Base-by-base conservation (phyloP, 306 rosid species). In the Lathyrus sativus region DNA sequence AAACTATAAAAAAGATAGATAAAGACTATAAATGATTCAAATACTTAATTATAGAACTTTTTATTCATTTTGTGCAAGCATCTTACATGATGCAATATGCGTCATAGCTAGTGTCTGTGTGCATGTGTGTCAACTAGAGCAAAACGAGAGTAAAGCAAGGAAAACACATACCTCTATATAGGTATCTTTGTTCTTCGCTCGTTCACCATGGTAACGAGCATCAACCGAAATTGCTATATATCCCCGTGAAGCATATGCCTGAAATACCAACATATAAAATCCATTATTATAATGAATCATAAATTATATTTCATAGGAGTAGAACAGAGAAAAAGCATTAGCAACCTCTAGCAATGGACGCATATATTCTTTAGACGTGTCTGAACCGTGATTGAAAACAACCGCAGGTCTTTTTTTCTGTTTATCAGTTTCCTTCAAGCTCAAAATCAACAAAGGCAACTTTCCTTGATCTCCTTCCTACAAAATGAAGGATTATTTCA, bases 191-290 rank as follows among this genome's bases (percentile, higher is more conserved):
- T 54, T 71, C 53, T 44, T 85, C 75, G 99, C 97, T 73, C 97
- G 95, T 88, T 93, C 95, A 58, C 99, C 99, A 26, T 93, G 99
- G 85, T 88, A 90, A 41, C 97, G 95, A 57, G 99, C 88, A 85
- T 93, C 97, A 65, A 90, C 62, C 4, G 96, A 81, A 59, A 93
- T 56, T 31, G 97, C 82, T 68, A 88, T 61, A 68, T 86, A 93
- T 66, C 96, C 97, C 70, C 96, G 84, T 11, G 97, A 93, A 83
- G 99, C 99, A 76, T 86, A 93, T 11, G 89, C 89, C 99, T 93
- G 74, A 77, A 73, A 72, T 41, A 71, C 42, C 44, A 22, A 46
- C 44, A 62, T 53, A 55, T 12, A 70, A 53, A 28, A 67, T 22
- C 62, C 43, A 48, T 15, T 1, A 67, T 57, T 28, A 33, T 6